phyloP scores from a whole-genome alignment of 805 yeast species.

The Wickerhamiella alocasiicola region DNA sequence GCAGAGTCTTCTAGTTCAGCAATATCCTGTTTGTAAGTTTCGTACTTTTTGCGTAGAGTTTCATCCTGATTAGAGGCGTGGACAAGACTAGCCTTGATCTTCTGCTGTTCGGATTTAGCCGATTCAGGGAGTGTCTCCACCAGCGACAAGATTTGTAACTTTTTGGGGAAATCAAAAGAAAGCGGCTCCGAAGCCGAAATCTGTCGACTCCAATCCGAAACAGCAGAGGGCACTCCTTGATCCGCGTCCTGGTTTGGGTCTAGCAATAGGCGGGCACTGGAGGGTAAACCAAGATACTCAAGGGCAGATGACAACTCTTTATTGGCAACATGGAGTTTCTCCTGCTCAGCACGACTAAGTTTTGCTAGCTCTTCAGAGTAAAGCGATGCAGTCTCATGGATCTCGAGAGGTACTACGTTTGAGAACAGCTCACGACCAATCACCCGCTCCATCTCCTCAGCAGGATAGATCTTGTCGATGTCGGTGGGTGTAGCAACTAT shows the following conservation, averaged over 20 bases:
- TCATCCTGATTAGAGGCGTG: slow-evolving; percentile 37
- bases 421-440: slow-evolving; percentile 51
- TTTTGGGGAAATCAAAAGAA: slow-evolving; percentile 18
- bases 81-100: slow-evolving; percentile 27
- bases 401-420: slow-evolving; percentile 70
- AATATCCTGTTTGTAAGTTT: slow-evolving; percentile 33
- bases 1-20: slow-evolving; percentile 36
- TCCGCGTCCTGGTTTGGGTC: slow-evolving; percentile 9
- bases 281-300: slow-evolving; percentile 68
- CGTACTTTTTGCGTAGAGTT: slow-evolving; percentile 42
- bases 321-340: slow-evolving; percentile 61
- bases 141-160: slow-evolving; percentile 18
- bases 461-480: slow-evolving; percentile 29
- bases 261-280: slow-evolving; percentile 36
- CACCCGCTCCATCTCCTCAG: slow-evolving; percentile 36
- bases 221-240: slow-evolving; percentile 30
- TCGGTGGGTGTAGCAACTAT: slow-evolving; percentile 54
- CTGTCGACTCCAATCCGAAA: slow-evolving; percentile 31
- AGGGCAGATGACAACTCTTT: slow-evolving; percentile 68
- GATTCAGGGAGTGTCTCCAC: slow-evolving; percentile 20
- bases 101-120: slow-evolving; percentile 14
- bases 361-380: slow-evolving; percentile 86
- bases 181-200: slow-evolving; percentile 19
- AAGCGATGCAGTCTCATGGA: slow-evolving; percentile 74
- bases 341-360: slow-evolving; percentile 59